Evolutionary conservation across 257 asterid species (phyloP).

Genomic region (Solanum paucissectum): DNA sequence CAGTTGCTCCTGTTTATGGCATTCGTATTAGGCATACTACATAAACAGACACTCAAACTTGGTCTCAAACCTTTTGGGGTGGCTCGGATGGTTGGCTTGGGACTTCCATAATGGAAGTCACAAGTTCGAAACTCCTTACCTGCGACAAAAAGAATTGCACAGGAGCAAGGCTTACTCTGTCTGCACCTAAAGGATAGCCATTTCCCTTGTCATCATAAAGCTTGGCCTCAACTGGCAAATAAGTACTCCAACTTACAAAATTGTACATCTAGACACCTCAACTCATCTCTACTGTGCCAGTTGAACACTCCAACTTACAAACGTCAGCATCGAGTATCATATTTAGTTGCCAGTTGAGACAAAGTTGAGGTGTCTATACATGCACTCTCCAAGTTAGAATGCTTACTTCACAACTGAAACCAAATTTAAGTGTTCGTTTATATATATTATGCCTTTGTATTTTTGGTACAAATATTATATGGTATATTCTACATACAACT

Average conservation of each 20-base stretch:
- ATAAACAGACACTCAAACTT: not conserved
- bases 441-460: not conserved
- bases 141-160: not conserved
- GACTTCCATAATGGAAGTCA: not conserved
- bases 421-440: not conserved
- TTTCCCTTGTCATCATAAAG: not conserved
- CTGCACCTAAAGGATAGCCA: not conserved
- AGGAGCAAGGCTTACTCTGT: not conserved
- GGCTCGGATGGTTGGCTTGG: not conserved
- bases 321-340: too few relatives aligned
- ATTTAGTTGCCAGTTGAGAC: not conserved
- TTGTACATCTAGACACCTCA: not conserved
- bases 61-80: not conserved
- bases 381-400: not conserved
- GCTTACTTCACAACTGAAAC: not conserved
- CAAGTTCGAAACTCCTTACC: not conserved
- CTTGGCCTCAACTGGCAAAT: not conserved
- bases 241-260: not conserved
- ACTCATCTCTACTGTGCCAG: not conserved
- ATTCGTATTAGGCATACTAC: not conserved
- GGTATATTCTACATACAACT: not conserved
- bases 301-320: not conserved
- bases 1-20: not conserved
- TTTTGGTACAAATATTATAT: not conserved
- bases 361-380: not conserved